A percentile compares a stretch with the other conserved stretches of the same genome.
These are phyloP conservation scores for Schwanniomyces pseudopolymorphus DNA, from an alignment of 805 yeast genomes.

Conservation along the genomic window DNA sequence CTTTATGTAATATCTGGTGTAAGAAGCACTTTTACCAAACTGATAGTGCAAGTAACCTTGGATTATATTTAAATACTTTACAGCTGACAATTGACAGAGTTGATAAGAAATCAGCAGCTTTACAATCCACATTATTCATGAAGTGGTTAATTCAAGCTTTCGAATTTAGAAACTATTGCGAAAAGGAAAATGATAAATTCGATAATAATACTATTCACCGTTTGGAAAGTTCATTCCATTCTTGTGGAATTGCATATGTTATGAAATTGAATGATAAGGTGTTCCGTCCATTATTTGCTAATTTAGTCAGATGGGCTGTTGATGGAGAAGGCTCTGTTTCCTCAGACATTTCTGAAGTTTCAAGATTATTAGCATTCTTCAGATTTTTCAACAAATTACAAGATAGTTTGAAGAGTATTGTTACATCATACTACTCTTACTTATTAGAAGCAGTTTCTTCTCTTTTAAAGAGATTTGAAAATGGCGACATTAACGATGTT, in stretches of 20 bases:
- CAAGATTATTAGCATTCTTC: constrained; percentile 73
- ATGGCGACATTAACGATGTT: constrained; percentile 39
- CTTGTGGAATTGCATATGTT: constrained; percentile 72
- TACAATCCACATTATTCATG: constrained; percentile 66
- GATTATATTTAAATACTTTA: constrained; percentile 66
- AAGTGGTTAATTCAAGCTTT: constrained; percentile 68
- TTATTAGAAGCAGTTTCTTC: constrained; percentile 69
- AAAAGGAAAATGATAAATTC: constrained; percentile 33
- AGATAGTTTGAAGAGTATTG: constrained; percentile 78
- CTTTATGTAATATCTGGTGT: constrained; percentile 65
- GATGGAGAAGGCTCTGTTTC: constrained; percentile 70
- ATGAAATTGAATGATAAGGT: constrained; percentile 91
- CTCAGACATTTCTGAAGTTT: constrained; percentile 44
- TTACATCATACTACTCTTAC: constrained; percentile 86
- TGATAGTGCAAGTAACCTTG: constrained; percentile 46
- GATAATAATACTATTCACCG: constrained; percentile 75
- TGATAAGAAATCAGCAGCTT: constrained; percentile 74
- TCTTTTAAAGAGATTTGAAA: constrained; percentile 51
- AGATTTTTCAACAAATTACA: constrained; percentile 83
- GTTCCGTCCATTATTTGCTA: constrained; percentile 89
- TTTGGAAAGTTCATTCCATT: constrained; percentile 74
- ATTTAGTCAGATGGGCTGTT: constrained; percentile 87
- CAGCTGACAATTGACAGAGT: constrained; percentile 64
- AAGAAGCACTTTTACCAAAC: constrained; percentile 30
- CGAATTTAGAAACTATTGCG: constrained; percentile 58